These are phyloP conservation scores for Amesomyces nigricolor DNA, from an alignment of 2,329 filamentous ascomycete species.

Conservation along the genomic window DNA sequence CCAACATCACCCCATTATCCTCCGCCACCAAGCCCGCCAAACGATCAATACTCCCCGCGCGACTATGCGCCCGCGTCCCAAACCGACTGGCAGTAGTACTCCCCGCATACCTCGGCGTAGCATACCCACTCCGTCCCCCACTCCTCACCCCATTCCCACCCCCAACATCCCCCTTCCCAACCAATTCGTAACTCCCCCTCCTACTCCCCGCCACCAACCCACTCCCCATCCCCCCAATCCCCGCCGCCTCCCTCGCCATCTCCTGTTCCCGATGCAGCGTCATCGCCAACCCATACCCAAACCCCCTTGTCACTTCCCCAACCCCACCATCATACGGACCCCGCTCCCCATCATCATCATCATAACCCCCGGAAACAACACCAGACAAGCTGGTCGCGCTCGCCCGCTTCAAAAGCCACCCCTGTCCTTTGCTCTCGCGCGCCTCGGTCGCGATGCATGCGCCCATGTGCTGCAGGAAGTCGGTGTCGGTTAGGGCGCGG, in stretches of 20 bases:
- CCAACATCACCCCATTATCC: slow-evolving; percentile 34
- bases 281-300: too few relatives aligned
- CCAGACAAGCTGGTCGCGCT: slow-evolving; percentile 58
- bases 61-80: slow-evolving; percentile 24
- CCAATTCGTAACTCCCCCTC: too few relatives aligned
- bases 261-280: too few relatives aligned
- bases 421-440: slow-evolving; percentile 62
- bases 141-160: too few relatives aligned
- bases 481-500: slow-evolving; percentile 39
- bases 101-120: background rate
- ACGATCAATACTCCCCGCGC: background rate
- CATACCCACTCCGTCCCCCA: too few relatives aligned
- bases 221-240: too few relatives aligned
- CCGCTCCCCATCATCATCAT: slow-evolving; percentile 31
- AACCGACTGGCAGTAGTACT: background rate
- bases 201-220: too few relatives aligned
- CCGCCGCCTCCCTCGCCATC: too few relatives aligned
- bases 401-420: slow-evolving; percentile 60
- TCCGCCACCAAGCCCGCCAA: background rate
- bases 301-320: too few relatives aligned
- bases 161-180: too few relatives aligned
- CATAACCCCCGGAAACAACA: slow-evolving; percentile 40
- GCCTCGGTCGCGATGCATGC: slow-evolving; percentile 57
- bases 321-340: slow-evolving; percentile 22
- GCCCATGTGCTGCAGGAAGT: slow-evolving; percentile 61